Base-by-base conservation (phyloP, 352 stramenopile genomes). In the Globisporangium abappressorium region DNA sequence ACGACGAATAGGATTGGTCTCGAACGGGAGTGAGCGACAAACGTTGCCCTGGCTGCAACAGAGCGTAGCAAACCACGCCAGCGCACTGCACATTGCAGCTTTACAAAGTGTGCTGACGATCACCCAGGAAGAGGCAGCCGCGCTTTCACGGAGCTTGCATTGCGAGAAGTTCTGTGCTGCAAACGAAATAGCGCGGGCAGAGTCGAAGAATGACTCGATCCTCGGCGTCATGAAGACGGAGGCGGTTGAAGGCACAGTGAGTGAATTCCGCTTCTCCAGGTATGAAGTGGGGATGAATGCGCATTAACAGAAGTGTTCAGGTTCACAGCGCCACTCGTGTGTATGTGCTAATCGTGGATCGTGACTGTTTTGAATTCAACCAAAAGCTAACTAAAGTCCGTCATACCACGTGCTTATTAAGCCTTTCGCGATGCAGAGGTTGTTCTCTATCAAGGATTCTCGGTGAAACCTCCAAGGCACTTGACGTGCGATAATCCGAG, bases 41-140 rank as follows among this genome's bases (percentile, higher is more conserved):
- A 69, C 22, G 57, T 80, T 78, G 14, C 71, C 71, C 4, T 70
- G 24, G 51, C 62, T 73, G 60, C 66, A 76, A 15, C 43, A 65
- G n/a, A 55, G 69, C 24, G 72, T 80, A 30, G 71, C 41, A 11
- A 70, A 24, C 36, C 36, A 69, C 0, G 69, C 69, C 12, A 68
- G 68, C 8, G 68, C 9, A 47, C 60, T 70, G 30, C 71, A 75
- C 9, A 69, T 8, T 22, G 69, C 5, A 1, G 61, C 62, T 49
- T 74, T 80, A 18, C 71, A 68, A 14, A 76, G 36, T 18, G 56
- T 20, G 5, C 26, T 47, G 7, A 26, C 18, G 18, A 61, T 22
- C 2, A 34, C 20, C 56, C 15, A 62, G 47, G 41, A 30, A 28
- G 36, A 20, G 47, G 28, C 11, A 1, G 11, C 11, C 5, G 51